phyloP scores from a whole-genome alignment of 1,139 yeast species.

The Candida sp. region DNA sequence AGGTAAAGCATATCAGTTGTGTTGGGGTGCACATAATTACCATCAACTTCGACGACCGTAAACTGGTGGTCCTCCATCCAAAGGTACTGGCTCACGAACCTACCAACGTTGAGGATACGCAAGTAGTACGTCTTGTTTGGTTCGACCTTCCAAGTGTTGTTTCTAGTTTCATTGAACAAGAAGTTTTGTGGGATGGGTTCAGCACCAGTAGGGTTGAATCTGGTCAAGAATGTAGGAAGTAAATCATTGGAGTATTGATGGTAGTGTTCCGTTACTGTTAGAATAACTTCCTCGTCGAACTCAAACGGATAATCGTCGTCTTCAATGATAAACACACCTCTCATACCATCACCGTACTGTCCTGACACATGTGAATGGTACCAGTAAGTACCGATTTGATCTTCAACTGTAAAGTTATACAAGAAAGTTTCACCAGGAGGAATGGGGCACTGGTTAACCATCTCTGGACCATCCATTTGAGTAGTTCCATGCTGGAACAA shows the following conservation, averaged over 20 bases:
- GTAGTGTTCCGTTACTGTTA: slow-evolving; percentile 85
- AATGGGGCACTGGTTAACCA: slow-evolving; percentile 88
- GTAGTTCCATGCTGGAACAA: slow-evolving; percentile 75
- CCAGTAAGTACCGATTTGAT: slow-evolving; percentile 92
- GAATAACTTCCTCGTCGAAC: slow-evolving; percentile 76
- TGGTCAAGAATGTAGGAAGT: slow-evolving; percentile 34
- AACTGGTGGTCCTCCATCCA: slow-evolving; percentile 86
- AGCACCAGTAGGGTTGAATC: slow-evolving; percentile 94
- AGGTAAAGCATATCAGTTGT: slow-evolving; percentile 64
- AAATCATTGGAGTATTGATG: slow-evolving; percentile 66
- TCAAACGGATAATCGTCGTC: slow-evolving; percentile 43
- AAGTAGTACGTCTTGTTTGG: slow-evolving; percentile 83
- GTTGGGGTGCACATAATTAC: slow-evolving; percentile 69
- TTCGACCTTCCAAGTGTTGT: slow-evolving; percentile 69
- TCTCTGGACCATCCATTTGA: slow-evolving; percentile 89
- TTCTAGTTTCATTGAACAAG: slow-evolving; percentile 78
- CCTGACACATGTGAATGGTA: slow-evolving; percentile 92
- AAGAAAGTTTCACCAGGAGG: slow-evolving; percentile 71
- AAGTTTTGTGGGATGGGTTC: slow-evolving; percentile 91
- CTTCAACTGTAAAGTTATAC: slow-evolving; percentile 80
- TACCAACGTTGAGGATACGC: slow-evolving; percentile 81
- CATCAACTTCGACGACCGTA: slow-evolving; percentile 85
- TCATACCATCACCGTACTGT: slow-evolving; percentile 92
- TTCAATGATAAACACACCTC: slow-evolving; percentile 76
- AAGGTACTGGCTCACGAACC: slow-evolving; percentile 85